These are phyloP conservation scores for Lagenaria siceraria DNA, from an alignment of 306 rosid genomes.

Conservation along the genomic window DNA sequence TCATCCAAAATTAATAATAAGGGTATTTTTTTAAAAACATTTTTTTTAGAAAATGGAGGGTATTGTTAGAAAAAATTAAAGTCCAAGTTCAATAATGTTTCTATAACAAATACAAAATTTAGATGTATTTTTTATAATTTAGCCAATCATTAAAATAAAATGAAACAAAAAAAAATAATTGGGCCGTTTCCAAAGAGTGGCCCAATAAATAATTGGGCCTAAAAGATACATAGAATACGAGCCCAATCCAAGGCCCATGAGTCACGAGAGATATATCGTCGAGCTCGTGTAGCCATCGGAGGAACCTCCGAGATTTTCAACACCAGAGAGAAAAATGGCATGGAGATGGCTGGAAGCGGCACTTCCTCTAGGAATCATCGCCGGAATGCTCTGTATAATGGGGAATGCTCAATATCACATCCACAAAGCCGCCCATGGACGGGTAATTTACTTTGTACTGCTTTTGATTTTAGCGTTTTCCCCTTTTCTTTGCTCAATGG, in stretches of 20 bases:
- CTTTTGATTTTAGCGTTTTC: not conserved
- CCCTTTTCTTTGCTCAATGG: not conserved
- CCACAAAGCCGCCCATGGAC: slow-evolving; percentile 82
- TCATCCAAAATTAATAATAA: no score
- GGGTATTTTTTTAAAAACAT: no score
- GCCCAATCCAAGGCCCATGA: not conserved
- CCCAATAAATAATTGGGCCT: not conserved
- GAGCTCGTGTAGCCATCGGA: not conserved
- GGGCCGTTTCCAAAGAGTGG: not conserved
- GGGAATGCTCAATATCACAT: slow-evolving; percentile 83
- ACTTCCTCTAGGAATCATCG: slow-evolving; percentile 81
- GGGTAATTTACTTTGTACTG: slow-evolving; percentile 26
- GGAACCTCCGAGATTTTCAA: not conserved
- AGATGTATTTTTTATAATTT: no score
- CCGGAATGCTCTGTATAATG: slow-evolving; percentile 80
- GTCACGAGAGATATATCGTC: not conserved
- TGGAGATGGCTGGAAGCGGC: slow-evolving; percentile 61
- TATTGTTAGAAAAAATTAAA: no score
- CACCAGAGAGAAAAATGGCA: slow-evolving; percentile 22
- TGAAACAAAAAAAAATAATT: not conserved
- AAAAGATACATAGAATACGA: no score
- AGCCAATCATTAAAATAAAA: no score
- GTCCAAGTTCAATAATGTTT: no score
- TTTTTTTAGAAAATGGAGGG: no score
- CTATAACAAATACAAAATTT: no score